A percentile compares a stretch with the other conserved stretches of the same genome.
phyloP scores from a whole-genome alignment of 1,284 basidiomycete species.

The Abortiporus biennis region DNA sequence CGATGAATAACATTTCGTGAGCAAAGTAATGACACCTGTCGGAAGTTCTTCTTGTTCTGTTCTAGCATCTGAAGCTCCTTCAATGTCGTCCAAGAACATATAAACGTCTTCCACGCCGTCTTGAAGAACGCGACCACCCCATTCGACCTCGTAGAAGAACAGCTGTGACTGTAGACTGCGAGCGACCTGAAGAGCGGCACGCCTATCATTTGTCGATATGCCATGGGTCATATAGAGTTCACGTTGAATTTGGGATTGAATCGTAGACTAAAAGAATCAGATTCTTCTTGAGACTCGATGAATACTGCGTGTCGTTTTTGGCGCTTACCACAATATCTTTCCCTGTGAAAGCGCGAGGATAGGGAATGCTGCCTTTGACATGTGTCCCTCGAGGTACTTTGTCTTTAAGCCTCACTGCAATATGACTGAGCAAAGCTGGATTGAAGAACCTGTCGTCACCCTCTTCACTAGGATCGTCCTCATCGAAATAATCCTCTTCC shows the following conservation, averaged over 20 bases:
- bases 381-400: constrained; percentile 82
- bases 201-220: constrained; percentile 63
- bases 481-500: constrained; percentile 52
- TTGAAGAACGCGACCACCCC: constrained; percentile 79
- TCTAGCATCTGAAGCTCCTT: constrained; percentile 51
- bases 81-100: constrained; percentile 90
- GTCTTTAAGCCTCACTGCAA: constrained; percentile 84
- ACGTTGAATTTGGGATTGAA: constrained; percentile 72
- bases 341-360: constrained; percentile 85
- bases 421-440: constrained; percentile 80
- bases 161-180: constrained; percentile 87
- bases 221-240: constrained; percentile 68
- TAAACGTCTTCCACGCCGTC: constrained; percentile 95
- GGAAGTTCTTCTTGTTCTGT: constrained; percentile 75
- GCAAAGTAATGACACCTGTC: constrained; percentile 72
- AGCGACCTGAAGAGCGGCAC: constrained; percentile 81
- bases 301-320: not conserved
- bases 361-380: constrained; percentile 87
- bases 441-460: constrained; percentile 81
- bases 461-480: constrained; percentile 60
- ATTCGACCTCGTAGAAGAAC: constrained; percentile 97
- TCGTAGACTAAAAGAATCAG: constrained; percentile 71
- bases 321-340: constrained; percentile 88
- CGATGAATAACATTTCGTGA: constrained; percentile 83
- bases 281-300: constrained; percentile 1